Conservation (phyloP, 1,139 yeast species). For the Nematodospora anomalae region DNA sequence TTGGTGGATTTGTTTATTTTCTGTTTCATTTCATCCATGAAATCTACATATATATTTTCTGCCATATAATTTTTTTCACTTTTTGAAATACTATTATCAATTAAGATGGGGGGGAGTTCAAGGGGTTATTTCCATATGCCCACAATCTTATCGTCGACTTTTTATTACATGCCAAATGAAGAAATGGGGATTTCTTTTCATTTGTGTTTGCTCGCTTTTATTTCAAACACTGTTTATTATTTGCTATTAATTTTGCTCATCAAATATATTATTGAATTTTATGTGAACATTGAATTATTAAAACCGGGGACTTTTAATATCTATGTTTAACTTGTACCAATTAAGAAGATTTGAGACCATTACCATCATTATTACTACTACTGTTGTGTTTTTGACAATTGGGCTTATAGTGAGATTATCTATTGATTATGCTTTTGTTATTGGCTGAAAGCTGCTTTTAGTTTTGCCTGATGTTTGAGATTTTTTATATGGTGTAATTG, state of each 20-base stretch:
- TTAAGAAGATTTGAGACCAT: too few relatives aligned
- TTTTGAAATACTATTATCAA: neutral
- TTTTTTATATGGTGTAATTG: neutral
- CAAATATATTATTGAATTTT: neutral
- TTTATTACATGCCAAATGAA: neutral
- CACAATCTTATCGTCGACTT: too few relatives aligned
- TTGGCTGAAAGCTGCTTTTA: slow-evolving; percentile 1
- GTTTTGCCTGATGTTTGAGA: neutral
- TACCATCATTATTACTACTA: slow-evolving; percentile 5
- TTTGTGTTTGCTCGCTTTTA: neutral
- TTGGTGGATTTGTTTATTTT: too few relatives aligned
- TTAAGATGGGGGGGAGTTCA: neutral
- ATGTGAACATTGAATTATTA: neutral
- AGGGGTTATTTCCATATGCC: too few relatives aligned
- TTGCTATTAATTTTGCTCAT: neutral
- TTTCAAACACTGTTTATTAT: neutral
- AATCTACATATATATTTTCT: neutral
- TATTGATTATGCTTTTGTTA: neutral
- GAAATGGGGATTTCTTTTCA: slow-evolving; percentile 6
- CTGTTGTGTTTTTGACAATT: neutral
- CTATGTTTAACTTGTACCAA: too few relatives aligned
- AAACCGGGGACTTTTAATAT: slow-evolving; percentile 5
- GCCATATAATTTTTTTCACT: neutral
- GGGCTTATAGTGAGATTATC: neutral
- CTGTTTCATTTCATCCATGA: neutral